phyloP scores from a whole-genome alignment of 2,329 filamentous ascomycete genomes.

The Proliferodiscus dingleyae region DNA sequence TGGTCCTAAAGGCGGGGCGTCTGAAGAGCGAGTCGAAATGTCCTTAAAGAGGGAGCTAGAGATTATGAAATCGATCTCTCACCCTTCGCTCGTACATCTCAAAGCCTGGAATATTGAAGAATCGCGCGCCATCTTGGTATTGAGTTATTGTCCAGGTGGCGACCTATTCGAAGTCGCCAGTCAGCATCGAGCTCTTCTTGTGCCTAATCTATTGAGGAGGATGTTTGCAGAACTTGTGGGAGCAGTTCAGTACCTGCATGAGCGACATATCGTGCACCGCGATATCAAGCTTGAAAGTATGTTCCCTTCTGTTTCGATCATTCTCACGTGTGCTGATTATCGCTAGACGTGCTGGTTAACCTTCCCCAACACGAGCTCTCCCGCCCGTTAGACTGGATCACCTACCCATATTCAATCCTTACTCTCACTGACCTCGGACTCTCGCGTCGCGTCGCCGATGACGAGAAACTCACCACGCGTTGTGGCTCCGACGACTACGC shows the following conservation, averaged over 20 bases:
- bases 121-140: slow-evolving; percentile 74
- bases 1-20: slow-evolving; percentile 86
- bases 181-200: slow-evolving; percentile 61
- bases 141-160: slow-evolving; percentile 90
- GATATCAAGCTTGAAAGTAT: slow-evolving; percentile 98
- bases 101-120: slow-evolving; percentile 88
- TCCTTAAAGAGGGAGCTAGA: slow-evolving; percentile 92
- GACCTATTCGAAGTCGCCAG: slow-evolving; percentile 93
- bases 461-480: slow-evolving; percentile 84
- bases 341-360: slow-evolving; percentile 82
- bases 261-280: slow-evolving; percentile 82
- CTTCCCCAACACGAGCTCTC: slow-evolving; percentile 64
- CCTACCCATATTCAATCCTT: slow-evolving; percentile 75
- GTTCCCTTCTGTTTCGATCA: slow-evolving; percentile 34
- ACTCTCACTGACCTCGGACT: slow-evolving; percentile 91
- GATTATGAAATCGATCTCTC: slow-evolving; percentile 81
- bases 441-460: slow-evolving; percentile 77
- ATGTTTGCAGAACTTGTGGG: slow-evolving; percentile 87
- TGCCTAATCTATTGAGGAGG: slow-evolving; percentile 65
- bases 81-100: slow-evolving; percentile 85
- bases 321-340: slow-evolving; percentile 6
- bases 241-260: slow-evolving; percentile 81
- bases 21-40: slow-evolving; percentile 88
- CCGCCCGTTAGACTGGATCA: slow-evolving; percentile 62
- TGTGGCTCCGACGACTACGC: slow-evolving; percentile 98